Percentiles rank a stretch among this genome's conserved stretches.
Evolutionary conservation across 2,329 filamentous ascomycete species (phyloP).

Genomic region (Aspergillus eucalypticola): DNA sequence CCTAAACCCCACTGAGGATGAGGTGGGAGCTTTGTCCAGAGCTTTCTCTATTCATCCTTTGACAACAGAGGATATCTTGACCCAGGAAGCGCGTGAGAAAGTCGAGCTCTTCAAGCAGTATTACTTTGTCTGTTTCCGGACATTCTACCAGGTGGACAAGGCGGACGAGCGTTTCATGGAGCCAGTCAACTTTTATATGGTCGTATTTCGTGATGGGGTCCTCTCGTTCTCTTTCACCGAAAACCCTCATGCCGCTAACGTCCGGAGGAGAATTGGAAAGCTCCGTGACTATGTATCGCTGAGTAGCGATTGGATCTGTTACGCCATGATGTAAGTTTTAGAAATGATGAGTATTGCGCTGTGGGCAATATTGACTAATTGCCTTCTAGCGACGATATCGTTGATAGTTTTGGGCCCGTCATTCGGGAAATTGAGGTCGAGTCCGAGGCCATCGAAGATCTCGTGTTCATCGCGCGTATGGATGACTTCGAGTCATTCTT

Average conservation of each 20-base stretch:
- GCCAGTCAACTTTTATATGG: conserved; percentile 93
- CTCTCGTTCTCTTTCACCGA: conserved; percentile 91
- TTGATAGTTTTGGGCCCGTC: conserved; percentile 89
- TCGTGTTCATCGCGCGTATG: conserved; percentile 86
- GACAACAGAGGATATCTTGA: conserved; percentile 94
- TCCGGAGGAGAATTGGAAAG: conserved; percentile 86
- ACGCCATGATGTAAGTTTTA: conserved; percentile 80
- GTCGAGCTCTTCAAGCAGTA: conserved; percentile 97
- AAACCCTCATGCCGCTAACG: conserved; percentile 83
- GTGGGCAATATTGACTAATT: neutral
- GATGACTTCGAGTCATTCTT: conserved; percentile 88
- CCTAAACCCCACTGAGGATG: conserved; percentile 83
- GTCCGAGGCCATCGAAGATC: conserved; percentile 90
- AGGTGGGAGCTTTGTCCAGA: conserved; percentile 83
- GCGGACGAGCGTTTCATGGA: conserved; percentile 81
- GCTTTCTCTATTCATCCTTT: conserved; percentile 94
- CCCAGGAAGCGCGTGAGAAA: conserved; percentile 94
- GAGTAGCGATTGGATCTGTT: conserved; percentile 98
- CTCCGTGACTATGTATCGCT: conserved; percentile 93
- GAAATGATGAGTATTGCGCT: neutral
- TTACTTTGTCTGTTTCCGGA: conserved; percentile 97
- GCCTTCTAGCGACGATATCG: conserved; percentile 77
- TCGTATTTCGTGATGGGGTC: conserved; percentile 94
- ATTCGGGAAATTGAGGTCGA: conserved; percentile 85
- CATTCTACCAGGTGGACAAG: conserved; percentile 81